Percentiles rank a stretch among this genome's conserved stretches.
phyloP scores from a whole-genome alignment of 2,329 filamentous ascomycete genomes.

The Geosmithia flava region DNA sequence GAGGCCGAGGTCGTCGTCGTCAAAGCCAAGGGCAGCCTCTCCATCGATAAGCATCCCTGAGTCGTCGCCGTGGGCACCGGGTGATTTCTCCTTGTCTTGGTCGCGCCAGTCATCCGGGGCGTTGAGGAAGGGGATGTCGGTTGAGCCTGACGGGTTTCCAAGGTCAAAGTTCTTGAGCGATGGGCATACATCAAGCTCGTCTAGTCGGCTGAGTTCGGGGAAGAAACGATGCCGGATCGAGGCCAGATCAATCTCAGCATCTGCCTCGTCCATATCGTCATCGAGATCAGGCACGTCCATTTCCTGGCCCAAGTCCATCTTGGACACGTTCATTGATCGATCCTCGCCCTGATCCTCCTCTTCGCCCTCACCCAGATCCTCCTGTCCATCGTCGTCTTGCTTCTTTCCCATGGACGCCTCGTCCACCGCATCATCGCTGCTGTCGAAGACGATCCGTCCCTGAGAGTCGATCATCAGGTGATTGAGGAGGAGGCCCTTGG shows the following conservation, averaged over 20 bases:
- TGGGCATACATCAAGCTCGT: conserved; percentile 84
- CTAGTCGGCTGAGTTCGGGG: conserved; percentile 62
- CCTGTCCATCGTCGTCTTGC: conserved; percentile 25
- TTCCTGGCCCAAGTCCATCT: conserved; percentile 5
- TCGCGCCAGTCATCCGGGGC: conserved; percentile 78
- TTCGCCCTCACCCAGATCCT: conserved; percentile 20
- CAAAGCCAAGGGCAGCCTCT: conserved; percentile 69
- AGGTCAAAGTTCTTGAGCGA: conserved; percentile 91
- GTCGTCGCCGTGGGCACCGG: conserved; percentile 46
- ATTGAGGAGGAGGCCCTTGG: conserved; percentile 88
- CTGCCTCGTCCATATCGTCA: conserved; percentile 33
- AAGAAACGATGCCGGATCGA: conserved; percentile 74
- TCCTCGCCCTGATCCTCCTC: conserved; percentile 1
- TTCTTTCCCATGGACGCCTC: conserved; percentile 20
- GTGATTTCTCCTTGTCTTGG: conserved; percentile 48
- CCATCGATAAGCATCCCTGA: conserved; percentile 80
- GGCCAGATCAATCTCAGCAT: conserved; percentile 65
- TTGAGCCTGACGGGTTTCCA: conserved; percentile 69
- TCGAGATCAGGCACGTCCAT: conserved; percentile 10
- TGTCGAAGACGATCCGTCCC: conserved; percentile 94
- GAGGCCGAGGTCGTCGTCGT: conserved; percentile 56
- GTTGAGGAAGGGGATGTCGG: conserved; percentile 87
- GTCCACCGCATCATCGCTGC: conserved; percentile 72
- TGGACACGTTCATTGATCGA: conserved; percentile 2
- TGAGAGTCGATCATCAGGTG: conserved; percentile 90